Percentiles rank a stretch among this genome's conserved stretches.
phyloP scores from a whole-genome alignment of 495 filamentous ascomycete species.

The Tetracladium setigerum region DNA sequence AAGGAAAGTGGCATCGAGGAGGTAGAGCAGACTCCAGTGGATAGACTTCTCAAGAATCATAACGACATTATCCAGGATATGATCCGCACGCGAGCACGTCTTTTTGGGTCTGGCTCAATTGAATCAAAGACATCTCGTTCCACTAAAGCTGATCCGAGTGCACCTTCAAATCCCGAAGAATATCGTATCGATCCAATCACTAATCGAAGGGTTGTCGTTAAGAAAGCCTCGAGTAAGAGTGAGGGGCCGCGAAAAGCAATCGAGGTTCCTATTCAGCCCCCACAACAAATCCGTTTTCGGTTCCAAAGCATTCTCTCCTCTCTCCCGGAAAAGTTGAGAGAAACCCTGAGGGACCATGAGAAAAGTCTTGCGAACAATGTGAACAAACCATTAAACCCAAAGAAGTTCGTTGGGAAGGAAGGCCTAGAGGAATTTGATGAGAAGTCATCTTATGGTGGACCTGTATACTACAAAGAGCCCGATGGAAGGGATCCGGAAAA shows the following conservation, averaged over 20 bases:
- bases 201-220: slow-evolving; percentile 42
- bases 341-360: background rate
- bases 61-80: background rate
- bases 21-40: slow-evolving; percentile 9
- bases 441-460: slow-evolving; percentile 19
- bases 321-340: slow-evolving; percentile 5
- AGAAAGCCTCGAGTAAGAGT: slow-evolving; percentile 4
- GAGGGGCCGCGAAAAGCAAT: slow-evolving; percentile 8
- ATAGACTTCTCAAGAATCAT: slow-evolving; percentile 6
- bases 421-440: background rate
- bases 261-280: slow-evolving; percentile 27
- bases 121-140: too few species aligned
- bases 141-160: too few species aligned
- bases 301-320: slow-evolving; percentile 23
- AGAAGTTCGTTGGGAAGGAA: slow-evolving; percentile 1
- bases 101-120: background rate
- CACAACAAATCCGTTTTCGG: slow-evolving; percentile 32
- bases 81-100: background rate
- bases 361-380: background rate
- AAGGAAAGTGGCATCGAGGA: slow-evolving; percentile 9
- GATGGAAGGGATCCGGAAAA: background rate
- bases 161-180: slow-evolving; percentile 11
- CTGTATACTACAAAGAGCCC: slow-evolving; percentile 23
- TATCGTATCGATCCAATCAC: slow-evolving; percentile 56
- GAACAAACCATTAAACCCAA: background rate